Percentiles rank a stretch among this genome's conserved stretches.
phyloP scores from a whole-genome alignment of 2,329 filamentous ascomycete species.

The Dothideomycetes sp. region DNA sequence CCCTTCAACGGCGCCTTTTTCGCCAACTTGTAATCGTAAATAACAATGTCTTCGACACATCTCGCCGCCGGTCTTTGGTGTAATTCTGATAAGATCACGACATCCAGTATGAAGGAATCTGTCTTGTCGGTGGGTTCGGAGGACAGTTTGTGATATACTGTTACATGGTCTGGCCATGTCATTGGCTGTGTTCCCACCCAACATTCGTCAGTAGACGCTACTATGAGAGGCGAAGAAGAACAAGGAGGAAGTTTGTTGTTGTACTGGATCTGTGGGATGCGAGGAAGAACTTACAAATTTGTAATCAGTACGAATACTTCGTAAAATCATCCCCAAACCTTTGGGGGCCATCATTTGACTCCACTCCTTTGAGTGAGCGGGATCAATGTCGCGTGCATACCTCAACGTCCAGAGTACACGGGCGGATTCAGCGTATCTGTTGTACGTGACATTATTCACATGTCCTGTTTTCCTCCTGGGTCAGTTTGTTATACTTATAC shows the following conservation, averaged over 20 bases:
- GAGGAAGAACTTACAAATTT: slow-evolving; percentile 66
- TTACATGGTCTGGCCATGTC: slow-evolving; percentile 72
- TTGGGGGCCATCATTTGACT: slow-evolving; percentile 56
- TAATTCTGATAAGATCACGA: slow-evolving; percentile 63
- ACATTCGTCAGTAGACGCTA: not conserved
- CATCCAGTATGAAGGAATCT: slow-evolving; percentile 51
- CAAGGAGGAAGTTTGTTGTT: slow-evolving; percentile 4
- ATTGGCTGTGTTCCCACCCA: slow-evolving; percentile 52
- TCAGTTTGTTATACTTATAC: no score
- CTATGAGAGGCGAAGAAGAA: not conserved
- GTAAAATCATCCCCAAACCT: slow-evolving; percentile 64
- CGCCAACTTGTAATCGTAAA: slow-evolving; percentile 61
- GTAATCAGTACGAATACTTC: slow-evolving; percentile 71
- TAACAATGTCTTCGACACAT: slow-evolving; percentile 66
- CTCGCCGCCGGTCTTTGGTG: slow-evolving; percentile 64
- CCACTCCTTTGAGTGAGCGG: slow-evolving; percentile 56
- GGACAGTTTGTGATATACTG: slow-evolving; percentile 71
- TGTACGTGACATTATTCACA: slow-evolving; percentile 80
- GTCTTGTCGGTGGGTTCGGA: slow-evolving; percentile 40
- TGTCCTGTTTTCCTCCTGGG: slow-evolving; percentile 49
- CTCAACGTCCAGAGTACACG: slow-evolving; percentile 70
- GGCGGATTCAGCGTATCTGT: slow-evolving; percentile 72
- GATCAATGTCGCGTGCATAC: slow-evolving; percentile 55
- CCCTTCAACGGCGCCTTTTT: slow-evolving; percentile 49
- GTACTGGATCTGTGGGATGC: no score